Evolutionary conservation across 73 alveolate species (phyloP).

Genomic region (Diophrys sp.): DNA sequence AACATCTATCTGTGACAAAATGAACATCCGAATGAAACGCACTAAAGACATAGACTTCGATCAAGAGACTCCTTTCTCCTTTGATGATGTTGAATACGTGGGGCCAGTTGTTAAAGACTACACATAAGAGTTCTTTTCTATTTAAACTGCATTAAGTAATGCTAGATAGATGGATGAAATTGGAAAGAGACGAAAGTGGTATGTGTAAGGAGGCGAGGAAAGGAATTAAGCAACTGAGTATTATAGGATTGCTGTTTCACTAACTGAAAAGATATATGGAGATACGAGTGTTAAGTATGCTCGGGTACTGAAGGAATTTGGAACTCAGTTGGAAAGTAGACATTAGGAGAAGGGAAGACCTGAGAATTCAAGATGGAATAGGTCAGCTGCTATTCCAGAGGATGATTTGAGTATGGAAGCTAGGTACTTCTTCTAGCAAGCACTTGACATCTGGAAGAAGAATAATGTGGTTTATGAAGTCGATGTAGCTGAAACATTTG

Average conservation of each 20-base stretch:
- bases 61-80: conserved; percentile 1
- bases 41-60: conserved; percentile 34
- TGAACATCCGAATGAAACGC: conserved; percentile 22
- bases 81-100: conserved; percentile 20
- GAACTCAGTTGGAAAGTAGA: conserved; percentile 51
- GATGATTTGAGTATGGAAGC: conserved; percentile 56
- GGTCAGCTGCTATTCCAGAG: conserved; percentile 47
- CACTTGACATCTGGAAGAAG: conserved; percentile 22
- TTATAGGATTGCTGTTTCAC: conserved; percentile 32
- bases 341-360: conserved; percentile 64
- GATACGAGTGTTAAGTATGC: conserved; percentile 23
- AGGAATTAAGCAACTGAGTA: conserved; percentile 52
- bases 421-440: conserved; percentile 27
- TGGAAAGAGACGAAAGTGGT: conserved; percentile 41
- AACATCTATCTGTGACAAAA: conserved; percentile 24
- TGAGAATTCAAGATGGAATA: conserved; percentile 61
- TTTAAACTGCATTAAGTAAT: background rate
- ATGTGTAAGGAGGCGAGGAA: conserved; percentile 36
- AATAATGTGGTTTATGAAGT: conserved; percentile 11
- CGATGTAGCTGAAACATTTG: conserved; percentile 39
- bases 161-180: conserved; percentile 38
- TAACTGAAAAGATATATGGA: conserved; percentile 30
- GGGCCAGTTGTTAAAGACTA: conserved; percentile 39
- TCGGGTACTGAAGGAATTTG: conserved; percentile 40
- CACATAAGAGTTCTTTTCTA: conserved; percentile 3